A percentile compares a stretch with the other conserved stretches of the same genome.
Conservation (phyloP, 2,329 filamentous ascomycete species). For the Neodidymelliopsis sp. region DNA sequence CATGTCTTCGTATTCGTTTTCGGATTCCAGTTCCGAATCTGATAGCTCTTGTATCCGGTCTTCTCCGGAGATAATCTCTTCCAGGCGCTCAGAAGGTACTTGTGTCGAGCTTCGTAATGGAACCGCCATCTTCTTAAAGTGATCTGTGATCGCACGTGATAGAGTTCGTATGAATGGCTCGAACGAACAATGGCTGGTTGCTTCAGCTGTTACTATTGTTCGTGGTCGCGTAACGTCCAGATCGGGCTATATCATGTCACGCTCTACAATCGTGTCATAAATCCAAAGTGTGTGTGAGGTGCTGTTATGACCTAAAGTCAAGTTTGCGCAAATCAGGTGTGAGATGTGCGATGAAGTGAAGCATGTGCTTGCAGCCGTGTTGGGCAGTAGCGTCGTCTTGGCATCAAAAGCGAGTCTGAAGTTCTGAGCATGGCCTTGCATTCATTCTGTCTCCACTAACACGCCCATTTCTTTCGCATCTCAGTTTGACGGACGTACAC, state of each 20-base stretch:
- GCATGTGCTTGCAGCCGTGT: slow-evolving; percentile 14
- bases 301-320: neutral
- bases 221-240: slow-evolving; percentile 18
- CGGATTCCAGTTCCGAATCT: slow-evolving; percentile 29
- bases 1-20: slow-evolving; percentile 49
- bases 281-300: neutral
- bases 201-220: slow-evolving; percentile 40
- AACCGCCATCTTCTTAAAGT: slow-evolving; percentile 37
- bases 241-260: slow-evolving; percentile 17
- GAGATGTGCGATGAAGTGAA: slow-evolving; percentile 12
- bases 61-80: slow-evolving; percentile 35
- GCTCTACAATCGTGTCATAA: neutral
- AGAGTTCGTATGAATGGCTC: slow-evolving; percentile 30
- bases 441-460: neutral
- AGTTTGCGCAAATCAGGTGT: slow-evolving; percentile 10
- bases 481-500: slow-evolving; percentile 46
- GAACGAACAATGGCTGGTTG: slow-evolving; percentile 35
- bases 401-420: neutral
- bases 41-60: slow-evolving; percentile 48
- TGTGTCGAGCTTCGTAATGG: slow-evolving; percentile 29
- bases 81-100: slow-evolving; percentile 32
- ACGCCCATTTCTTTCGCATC: neutral
- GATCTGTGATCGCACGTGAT: slow-evolving; percentile 12
- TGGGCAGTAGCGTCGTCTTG: slow-evolving; percentile 11
- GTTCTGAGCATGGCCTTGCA: neutral